These are phyloP conservation scores for Leucocoprinus leucothites DNA, from an alignment of 768 basidiomycete species.

Conservation along the genomic window DNA sequence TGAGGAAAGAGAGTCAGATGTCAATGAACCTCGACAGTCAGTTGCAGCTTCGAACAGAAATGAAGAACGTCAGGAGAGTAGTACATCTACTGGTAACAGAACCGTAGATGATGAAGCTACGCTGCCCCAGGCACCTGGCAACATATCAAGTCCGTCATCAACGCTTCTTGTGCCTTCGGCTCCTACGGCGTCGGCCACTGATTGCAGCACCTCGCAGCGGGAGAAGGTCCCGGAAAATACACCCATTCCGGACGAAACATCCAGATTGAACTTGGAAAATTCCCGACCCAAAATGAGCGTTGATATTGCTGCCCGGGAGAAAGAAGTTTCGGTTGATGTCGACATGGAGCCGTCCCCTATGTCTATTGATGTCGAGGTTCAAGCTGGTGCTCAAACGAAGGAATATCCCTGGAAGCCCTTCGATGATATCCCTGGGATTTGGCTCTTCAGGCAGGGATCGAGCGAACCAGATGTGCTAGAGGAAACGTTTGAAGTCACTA, in stretches of 20 bases:
- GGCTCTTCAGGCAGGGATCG: slow-evolving; percentile 33
- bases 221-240: neutral
- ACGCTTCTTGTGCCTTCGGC: neutral
- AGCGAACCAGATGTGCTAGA: slow-evolving; percentile 29
- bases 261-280: neutral
- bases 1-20: too few species aligned
- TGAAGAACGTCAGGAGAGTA: neutral
- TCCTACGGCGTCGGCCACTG: neutral
- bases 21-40: too few species aligned
- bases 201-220: neutral
- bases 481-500: slow-evolving; percentile 34
- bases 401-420: slow-evolving; percentile 18
- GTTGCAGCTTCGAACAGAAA: neutral
- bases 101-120: neutral
- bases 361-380: neutral
- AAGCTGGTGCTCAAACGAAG: neutral
- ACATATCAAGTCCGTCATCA: neutral
- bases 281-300: neutral
- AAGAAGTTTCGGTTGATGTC: neutral
- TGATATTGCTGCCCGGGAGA: neutral
- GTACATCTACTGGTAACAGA: neutral
- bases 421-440: slow-evolving; percentile 38
- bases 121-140: neutral
- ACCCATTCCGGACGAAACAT: neutral
- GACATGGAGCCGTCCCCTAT: neutral